Evolutionary conservation across 352 stramenopile species (phyloP).

Genomic region (Paralagenidium karlingii): DNA sequence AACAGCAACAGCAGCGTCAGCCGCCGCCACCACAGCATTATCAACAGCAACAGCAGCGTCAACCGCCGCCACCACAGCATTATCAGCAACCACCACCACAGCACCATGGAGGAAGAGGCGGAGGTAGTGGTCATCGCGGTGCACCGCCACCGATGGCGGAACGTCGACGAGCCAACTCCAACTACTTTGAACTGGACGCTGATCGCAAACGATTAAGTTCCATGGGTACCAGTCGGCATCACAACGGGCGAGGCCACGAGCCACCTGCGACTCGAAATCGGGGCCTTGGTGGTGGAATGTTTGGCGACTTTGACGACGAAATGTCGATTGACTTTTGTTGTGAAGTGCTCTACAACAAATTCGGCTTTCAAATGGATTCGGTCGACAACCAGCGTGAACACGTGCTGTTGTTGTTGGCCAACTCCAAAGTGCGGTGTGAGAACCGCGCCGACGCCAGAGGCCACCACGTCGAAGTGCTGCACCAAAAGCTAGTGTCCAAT

Average conservation of each 20-base stretch:
- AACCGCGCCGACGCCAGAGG: slow-evolving; percentile 27
- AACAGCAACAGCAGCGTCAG: too few relatives aligned
- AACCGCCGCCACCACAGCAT: too few relatives aligned
- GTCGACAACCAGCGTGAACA: slow-evolving; percentile 78
- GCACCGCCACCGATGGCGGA: too few relatives aligned
- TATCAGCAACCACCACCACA: too few relatives aligned
- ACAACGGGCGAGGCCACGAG: background rate
- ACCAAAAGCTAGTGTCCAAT: slow-evolving; percentile 60
- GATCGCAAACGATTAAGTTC: slow-evolving; percentile 24
- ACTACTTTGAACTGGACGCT: slow-evolving; percentile 74
- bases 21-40: too few relatives aligned
- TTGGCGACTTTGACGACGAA: slow-evolving; percentile 34
- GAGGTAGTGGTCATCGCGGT: too few relatives aligned
- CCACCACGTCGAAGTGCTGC: slow-evolving; percentile 45
- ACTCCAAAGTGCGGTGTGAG: slow-evolving; percentile 41
- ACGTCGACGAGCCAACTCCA: slow-evolving; percentile 56
- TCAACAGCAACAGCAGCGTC: too few relatives aligned
- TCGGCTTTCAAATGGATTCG: slow-evolving; percentile 75
- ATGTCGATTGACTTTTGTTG: slow-evolving; percentile 72
- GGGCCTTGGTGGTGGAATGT: background rate
- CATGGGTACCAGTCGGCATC: background rate
- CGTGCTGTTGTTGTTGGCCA: slow-evolving; percentile 64
- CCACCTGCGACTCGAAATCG: background rate
- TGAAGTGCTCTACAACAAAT: slow-evolving; percentile 66
- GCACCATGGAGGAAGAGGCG: too few relatives aligned